Evolutionary conservation across 495 filamentous ascomycete species (phyloP), one percentile per base, ranked within the genome.

Genomic region (Aspergillus coremiiformis): DNA sequence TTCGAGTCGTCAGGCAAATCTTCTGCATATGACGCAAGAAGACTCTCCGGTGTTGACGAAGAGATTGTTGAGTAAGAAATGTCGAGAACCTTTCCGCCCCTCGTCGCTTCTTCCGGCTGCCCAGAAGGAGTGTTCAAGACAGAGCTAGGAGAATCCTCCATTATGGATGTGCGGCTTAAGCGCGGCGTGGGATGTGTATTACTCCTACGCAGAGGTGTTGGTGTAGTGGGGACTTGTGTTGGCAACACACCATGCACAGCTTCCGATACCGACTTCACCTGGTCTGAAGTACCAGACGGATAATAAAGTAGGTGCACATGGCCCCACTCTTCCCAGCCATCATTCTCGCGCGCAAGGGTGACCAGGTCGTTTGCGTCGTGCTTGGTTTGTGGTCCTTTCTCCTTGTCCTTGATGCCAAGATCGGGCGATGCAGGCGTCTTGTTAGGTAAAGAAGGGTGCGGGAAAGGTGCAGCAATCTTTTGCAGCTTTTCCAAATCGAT

Each of bases 401-500:
- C 90, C 62, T 91, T 93, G 29, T 76, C 81, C 61, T 92, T 93
- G 47, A 65, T 64, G 3, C 76, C 75, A 10, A 78, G 75, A 8
- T 71, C 61, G 3, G 81, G 66, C 14, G 75, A 66, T 9, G 74
- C 58, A 24, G 76, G 56, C 23, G 56, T 49, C 56, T 67, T 65
- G 48, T 57, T 63, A 46, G 59, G 68, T 52, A 57, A 69, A 55
- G 54, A 77, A 58, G 62, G 84, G 77, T 87, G 93, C 7, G 84
- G 73, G 62, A 97, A 95, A 10, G 93, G 89, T 30, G 83, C 74
- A 4, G 93, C 84, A 22, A 97, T 72, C 61, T 86, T 86, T 39
- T 87, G 83, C 46, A 99, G 77, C 52, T 87, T 84, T 33, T 96
- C 90, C 24, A 97, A 77, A 60, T 95, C 87, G 67, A 98, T 91